Evolutionary conservation across 2,329 filamentous ascomycete species (phyloP).

Genomic region (Knufia fluminis): DNA sequence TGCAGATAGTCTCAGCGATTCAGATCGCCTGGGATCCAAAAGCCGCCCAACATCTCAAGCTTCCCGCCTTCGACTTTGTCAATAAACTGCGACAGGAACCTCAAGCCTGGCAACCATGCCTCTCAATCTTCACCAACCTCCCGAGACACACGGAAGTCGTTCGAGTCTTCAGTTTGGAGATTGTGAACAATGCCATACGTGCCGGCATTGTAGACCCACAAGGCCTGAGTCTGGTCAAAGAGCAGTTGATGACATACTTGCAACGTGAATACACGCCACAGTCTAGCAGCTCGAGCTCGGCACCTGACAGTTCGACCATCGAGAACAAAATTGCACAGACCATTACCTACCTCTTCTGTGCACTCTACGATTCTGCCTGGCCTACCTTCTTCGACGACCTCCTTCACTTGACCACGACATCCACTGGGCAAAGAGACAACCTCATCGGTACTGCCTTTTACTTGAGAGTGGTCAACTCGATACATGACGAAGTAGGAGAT

Average conservation of each 20-base stretch:
- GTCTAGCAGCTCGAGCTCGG: conserved; percentile 30
- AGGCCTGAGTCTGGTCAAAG: conserved; percentile 66
- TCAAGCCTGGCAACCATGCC: conserved; percentile 82
- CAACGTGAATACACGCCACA: conserved; percentile 55
- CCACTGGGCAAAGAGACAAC: conserved; percentile 58
- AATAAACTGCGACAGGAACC: conserved; percentile 71
- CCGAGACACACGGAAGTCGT: conserved; percentile 73
- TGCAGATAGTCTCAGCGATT: conserved; percentile 51
- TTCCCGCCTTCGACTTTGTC: conserved; percentile 57
- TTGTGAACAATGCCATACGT: conserved; percentile 86
- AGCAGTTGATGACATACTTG: conserved; percentile 73
- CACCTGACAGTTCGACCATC: conserved; percentile 62
- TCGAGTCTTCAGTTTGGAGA: conserved; percentile 79
- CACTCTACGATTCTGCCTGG: conserved; percentile 79
- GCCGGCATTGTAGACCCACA: conserved; percentile 64
- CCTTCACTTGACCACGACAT: conserved; percentile 60
- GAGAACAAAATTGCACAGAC: conserved; percentile 98
- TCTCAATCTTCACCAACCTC: conserved; percentile 70
- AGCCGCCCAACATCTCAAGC: conserved; percentile 63
- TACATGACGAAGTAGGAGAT: conserved; percentile 97
- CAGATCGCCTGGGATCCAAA: conserved; percentile 81
- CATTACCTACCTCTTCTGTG: conserved; percentile 84
- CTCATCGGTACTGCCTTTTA: conserved; percentile 71
- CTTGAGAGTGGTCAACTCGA: conserved; percentile 74
- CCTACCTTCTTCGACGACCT: conserved; percentile 86